These are phyloP conservation scores for Collybiopsis confluens DNA, from an alignment of 768 basidiomycete species.

Conservation along the genomic window DNA sequence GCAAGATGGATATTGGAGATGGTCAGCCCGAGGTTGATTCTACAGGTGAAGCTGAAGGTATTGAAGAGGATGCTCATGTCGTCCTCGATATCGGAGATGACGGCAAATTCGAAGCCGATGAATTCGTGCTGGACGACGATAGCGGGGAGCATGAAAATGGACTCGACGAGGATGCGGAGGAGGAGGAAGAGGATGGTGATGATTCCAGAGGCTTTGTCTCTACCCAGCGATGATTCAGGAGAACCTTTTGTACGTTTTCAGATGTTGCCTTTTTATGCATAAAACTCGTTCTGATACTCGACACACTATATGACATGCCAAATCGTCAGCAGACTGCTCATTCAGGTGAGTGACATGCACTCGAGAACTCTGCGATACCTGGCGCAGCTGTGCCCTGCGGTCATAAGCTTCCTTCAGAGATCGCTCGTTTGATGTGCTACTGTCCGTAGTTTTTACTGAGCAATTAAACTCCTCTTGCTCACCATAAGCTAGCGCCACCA, in stretches of 20 bases:
- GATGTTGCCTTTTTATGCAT: no score
- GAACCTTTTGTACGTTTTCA: slow-evolving; percentile 30
- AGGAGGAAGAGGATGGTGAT: slow-evolving; percentile 9
- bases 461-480: no score
- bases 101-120: slow-evolving; percentile 16
- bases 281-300: no score
- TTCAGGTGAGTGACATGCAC: no score
- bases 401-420: no score
- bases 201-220: slow-evolving; percentile 25
- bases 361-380: no score
- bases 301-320: no score
- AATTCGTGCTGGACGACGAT: neutral
- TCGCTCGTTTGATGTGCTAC: no score
- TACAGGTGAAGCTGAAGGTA: neutral
- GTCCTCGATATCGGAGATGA: slow-evolving; percentile 26
- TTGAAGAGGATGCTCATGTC: slow-evolving; percentile 1
- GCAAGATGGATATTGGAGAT: neutral
- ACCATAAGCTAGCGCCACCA: no score
- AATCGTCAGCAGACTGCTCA: no score
- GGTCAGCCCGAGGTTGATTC: neutral
- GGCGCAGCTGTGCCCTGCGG: no score
- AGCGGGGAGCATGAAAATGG: neutral
- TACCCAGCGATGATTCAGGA: slow-evolving; percentile 37
- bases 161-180: neutral
- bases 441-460: no score